Evolutionary conservation across 2,329 filamentous ascomycete genomes (phyloP).

Genomic region (Ophiostoma sp.): DNA sequence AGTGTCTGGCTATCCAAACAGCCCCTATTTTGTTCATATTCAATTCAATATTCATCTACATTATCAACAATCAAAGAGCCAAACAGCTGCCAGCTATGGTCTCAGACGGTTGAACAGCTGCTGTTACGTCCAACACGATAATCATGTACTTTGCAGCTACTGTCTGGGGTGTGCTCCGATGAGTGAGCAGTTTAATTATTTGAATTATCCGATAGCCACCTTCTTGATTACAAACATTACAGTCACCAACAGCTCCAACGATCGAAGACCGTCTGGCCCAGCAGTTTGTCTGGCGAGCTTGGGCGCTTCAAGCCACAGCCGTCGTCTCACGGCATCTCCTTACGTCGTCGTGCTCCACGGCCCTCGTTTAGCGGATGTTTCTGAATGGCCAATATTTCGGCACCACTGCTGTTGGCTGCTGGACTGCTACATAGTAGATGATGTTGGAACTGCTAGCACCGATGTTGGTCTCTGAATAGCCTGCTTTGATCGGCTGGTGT

Average conservation of each 20-base stretch:
- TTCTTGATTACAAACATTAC: not conserved
- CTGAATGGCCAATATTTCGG: not conserved
- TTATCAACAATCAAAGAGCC: not conserved
- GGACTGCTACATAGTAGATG: not conserved
- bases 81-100: not conserved
- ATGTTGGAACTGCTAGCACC: not conserved
- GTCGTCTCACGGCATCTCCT: not conserved
- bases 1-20: not conserved
- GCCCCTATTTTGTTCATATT: not conserved
- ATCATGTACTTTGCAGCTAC: not conserved
- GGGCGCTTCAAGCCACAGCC: not conserved
- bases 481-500: not conserved
- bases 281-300: not conserved
- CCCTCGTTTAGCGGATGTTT: not conserved
- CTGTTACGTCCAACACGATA: not conserved
- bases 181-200: not conserved
- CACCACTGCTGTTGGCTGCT: not conserved
- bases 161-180: not conserved
- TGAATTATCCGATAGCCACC: not conserved
- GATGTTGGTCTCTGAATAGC: slow-evolving; percentile 8
- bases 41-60: not conserved
- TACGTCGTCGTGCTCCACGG: not conserved
- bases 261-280: not conserved
- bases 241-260: no score
- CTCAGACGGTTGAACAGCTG: not conserved